phyloP scores from a whole-genome alignment of 495 filamentous ascomycete species.

The Xylaria intraflava region DNA sequence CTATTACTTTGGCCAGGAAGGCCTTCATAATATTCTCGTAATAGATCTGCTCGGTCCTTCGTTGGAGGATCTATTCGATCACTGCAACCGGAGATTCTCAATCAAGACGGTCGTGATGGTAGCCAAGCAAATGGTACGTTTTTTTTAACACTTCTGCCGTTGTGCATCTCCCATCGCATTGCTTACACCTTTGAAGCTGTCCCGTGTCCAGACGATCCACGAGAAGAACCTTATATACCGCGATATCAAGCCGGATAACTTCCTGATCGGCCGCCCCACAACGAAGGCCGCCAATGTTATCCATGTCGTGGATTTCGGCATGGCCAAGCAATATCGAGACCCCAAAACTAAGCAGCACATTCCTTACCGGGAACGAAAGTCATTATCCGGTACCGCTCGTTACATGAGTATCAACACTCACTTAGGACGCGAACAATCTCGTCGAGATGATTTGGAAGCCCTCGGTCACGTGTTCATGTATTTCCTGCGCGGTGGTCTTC shows the following conservation, averaged over 20 bases:
- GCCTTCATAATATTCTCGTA: constrained; percentile 97
- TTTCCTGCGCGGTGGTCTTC: constrained; percentile 90
- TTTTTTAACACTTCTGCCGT: constrained; percentile 5
- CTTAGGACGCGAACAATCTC: constrained; percentile 90
- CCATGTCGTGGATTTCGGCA: constrained; percentile 98
- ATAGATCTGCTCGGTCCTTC: constrained; percentile 96
- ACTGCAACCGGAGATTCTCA: constrained; percentile 90
- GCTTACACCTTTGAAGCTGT: constrained; percentile 55
- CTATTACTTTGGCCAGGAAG: constrained; percentile 99
- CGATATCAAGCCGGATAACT: constrained; percentile 99
- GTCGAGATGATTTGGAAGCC: constrained; percentile 93
- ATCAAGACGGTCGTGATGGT: constrained; percentile 99
- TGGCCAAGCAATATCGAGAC: constrained; percentile 99
- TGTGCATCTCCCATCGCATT: constrained; percentile 8
- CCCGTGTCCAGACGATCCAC: constrained; percentile 97
- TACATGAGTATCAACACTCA: constrained; percentile 99
- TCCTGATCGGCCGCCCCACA: constrained; percentile 89
- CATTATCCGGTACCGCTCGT: constrained; percentile 89
- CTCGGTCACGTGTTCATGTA: constrained; percentile 99
- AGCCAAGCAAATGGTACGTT: constrained; percentile 92
- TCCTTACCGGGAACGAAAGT: constrained; percentile 96
- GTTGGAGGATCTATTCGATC: constrained; percentile 95
- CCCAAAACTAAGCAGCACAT: constrained; percentile 99
- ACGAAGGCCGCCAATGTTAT: constrained; percentile 96
- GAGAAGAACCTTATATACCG: constrained; percentile 99